Evolutionary conservation across 345 rosid species (phyloP).

Genomic region (Citrus inodora): DNA sequence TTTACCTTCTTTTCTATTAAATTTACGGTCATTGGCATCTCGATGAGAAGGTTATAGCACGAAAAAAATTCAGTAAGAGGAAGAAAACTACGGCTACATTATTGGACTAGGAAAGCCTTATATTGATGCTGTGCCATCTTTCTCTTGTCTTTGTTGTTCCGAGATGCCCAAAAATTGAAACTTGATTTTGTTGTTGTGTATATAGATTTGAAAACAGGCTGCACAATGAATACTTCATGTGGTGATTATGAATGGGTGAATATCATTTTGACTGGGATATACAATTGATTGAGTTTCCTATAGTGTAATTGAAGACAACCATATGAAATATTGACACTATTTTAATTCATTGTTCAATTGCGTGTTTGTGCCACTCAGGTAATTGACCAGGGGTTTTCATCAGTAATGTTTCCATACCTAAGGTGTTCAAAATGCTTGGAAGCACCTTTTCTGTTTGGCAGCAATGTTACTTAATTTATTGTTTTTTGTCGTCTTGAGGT

Average conservation of each 20-base stretch:
- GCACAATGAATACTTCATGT: slow-evolving; percentile 1
- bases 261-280: background rate
- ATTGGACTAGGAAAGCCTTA: background rate
- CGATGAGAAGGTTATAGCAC: slow-evolving; percentile 15
- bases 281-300: background rate
- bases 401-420: too few relatives aligned
- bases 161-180: background rate
- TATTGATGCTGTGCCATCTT: background rate
- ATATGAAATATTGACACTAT: background rate
- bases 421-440: too few relatives aligned
- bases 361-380: background rate
- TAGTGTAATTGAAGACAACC: background rate
- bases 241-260: background rate
- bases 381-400: background rate
- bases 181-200: slow-evolving; percentile 1
- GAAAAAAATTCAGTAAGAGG: background rate
- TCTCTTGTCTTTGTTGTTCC: background rate
- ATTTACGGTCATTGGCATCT: slow-evolving; percentile 70
- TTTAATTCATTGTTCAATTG: background rate
- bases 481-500: too few relatives aligned
- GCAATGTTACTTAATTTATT: too few relatives aligned
- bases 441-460: too few relatives aligned
- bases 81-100: too few relatives aligned
- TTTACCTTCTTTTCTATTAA: slow-evolving; percentile 60
- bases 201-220: slow-evolving; percentile 16